Evolutionary conservation across 2,329 filamentous ascomycete species (phyloP).

Genomic region (Teratosphaeria zuluensis): DNA sequence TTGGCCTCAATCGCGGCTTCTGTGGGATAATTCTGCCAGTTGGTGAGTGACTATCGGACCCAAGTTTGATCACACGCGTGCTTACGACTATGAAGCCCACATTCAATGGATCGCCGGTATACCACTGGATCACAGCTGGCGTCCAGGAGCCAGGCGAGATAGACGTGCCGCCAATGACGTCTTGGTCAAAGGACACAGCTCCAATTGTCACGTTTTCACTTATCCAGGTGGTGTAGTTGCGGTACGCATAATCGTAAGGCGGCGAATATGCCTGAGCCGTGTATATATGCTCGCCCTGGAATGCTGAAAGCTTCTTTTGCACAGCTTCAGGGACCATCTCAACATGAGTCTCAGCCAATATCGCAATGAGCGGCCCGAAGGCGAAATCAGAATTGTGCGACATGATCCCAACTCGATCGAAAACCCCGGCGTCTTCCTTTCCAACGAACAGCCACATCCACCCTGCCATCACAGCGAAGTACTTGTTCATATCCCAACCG

Average conservation of each 20-base stretch:
- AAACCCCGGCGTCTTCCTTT: conserved; percentile 32
- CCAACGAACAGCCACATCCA: conserved; percentile 52
- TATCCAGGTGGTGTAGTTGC: background rate
- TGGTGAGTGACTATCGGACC: background rate
- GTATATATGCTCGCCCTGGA: background rate
- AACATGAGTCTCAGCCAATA: background rate
- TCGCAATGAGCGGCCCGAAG: background rate
- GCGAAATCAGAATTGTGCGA: conserved; percentile 1
- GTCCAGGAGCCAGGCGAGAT: background rate
- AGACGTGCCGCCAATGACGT: background rate
- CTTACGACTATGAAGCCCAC: background rate
- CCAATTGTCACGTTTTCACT: background rate
- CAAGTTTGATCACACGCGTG: background rate
- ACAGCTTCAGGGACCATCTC: background rate
- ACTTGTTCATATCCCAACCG: conserved; percentile 55
- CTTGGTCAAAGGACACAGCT: background rate
- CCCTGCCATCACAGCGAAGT: conserved; percentile 48
- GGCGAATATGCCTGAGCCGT: background rate
- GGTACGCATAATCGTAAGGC: background rate
- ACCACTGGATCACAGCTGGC: background rate
- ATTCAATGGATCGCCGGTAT: background rate
- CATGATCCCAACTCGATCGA: conserved; percentile 19
- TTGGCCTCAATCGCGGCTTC: background rate
- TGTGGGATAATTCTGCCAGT: background rate
- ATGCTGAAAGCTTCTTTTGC: background rate